Base-by-base conservation (phyloP, 768 basidiomycete species). In the Collybia sordida region DNA sequence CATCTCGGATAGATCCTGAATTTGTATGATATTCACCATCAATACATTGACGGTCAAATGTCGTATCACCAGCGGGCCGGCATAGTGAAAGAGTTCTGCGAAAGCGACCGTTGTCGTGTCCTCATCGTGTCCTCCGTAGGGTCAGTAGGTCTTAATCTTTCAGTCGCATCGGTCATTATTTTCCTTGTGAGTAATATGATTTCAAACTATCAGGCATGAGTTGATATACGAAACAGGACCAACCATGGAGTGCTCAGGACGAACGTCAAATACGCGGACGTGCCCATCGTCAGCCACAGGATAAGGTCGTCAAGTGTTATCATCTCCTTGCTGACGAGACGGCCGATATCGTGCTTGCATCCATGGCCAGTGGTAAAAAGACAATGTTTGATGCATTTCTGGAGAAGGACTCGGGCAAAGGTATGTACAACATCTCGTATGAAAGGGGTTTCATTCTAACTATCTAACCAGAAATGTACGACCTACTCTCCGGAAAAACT, bases 161-260 rank as follows among this genome's bases (percentile, higher is more conserved):
- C 59, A 3, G 47, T 34, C 1, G 51, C 57, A 0, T 23, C 38
- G 14, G 44, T 45, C 11, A 42, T 51, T n/a, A 56, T 53, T 21
- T 47, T 56, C 21, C 48, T 60, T 27, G 47, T 53, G 53, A 61
- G 62, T 59, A 2, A 8, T 40, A 17, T 19, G 14, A 46, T 18
- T 9, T 31, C 34, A 4, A n/a, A n/a, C n/a, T n/a, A n/a, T n/a
- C n/a, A n/a, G n/a, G n/a, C n/a, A n/a, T n/a, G n/a, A n/a, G n/a
- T n/a, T n/a, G n/a, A n/a, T n/a, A n/a, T n/a, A n/a, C n/a, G 21
- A 2, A 1, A 0, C 46, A 67, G 64, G 63, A 66, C 22, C 66
- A 69, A 25, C 64, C 64, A 1, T 68, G 64, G 66, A 61, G 58
- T 39, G 53, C 61, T 1, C 61, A 65, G 42, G 61, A 66, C 22